Evolutionary conservation across 345 rosid genomes (phyloP).

Genomic region (Excoecaria cochinchinensis): DNA sequence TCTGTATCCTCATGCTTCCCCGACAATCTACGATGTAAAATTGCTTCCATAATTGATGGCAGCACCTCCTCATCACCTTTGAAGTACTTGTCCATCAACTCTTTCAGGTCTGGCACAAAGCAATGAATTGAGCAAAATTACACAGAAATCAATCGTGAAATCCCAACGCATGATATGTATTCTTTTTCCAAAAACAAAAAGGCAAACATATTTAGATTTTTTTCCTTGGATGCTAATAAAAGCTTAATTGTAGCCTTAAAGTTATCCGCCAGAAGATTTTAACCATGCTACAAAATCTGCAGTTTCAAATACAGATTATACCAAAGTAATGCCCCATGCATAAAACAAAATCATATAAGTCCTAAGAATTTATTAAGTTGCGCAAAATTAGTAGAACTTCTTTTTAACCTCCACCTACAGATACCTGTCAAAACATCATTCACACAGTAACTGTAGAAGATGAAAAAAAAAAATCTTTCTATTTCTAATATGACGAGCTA

Average conservation of each 20-base stretch:
- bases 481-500: background rate
- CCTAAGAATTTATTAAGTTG: background rate
- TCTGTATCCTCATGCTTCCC: slow-evolving; percentile 73
- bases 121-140: slow-evolving; percentile 1
- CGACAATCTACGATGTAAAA: slow-evolving; percentile 51
- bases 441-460: background rate
- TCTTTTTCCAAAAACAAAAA: background rate
- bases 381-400: background rate
- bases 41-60: slow-evolving; percentile 60
- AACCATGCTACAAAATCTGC: background rate
- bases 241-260: background rate
- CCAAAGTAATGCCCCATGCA: background rate
- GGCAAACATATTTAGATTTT: background rate
- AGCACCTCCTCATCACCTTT: slow-evolving; percentile 74
- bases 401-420: background rate
- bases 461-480: background rate
- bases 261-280: background rate
- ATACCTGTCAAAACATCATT: background rate
- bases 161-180: background rate
- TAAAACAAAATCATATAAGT: background rate
- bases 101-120: slow-evolving; percentile 58
- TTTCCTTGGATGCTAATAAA: too few relatives aligned
- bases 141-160: background rate
- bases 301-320: background rate
- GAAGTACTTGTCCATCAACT: slow-evolving; percentile 63